Base-by-base conservation (phyloP, 768 basidiomycete genomes). In the Lactarius deliciosus region DNA sequence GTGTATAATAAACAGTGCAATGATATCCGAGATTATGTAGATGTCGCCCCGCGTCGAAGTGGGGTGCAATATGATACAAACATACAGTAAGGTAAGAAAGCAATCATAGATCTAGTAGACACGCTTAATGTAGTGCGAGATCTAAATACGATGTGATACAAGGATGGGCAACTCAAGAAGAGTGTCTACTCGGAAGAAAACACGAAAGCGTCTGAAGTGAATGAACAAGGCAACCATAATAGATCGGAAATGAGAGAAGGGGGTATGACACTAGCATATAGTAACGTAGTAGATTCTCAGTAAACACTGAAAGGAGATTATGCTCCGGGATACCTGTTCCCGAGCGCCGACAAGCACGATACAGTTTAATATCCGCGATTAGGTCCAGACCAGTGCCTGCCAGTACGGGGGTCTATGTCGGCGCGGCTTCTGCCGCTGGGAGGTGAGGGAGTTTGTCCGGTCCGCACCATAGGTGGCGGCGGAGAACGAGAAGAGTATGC, bases 361-460 rank as follows among this genome's bases (percentile, higher is more conserved):
- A 63, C 32, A 30, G 69, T 55, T 70, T 69, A 71, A 65, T 69
- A 67, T 64, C 65, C 59, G 63, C 59, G 60, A 30, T 59, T 8
- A 38, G 25, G 60, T 13, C 69, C 57, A 65, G 60, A 13, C 69
- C 50, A 63, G 38, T 41, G 36, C 61, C 58, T 25, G 43, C 43
- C 43, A 8, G 43, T 62, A 47, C 65, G 63, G 53, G 68, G 63
- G n/a, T 63, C 70, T 30, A 57, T 57, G 56, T 55, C 34, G 57
- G 56, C 43, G 40, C 64, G 64, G 58, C 15, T 28, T 61, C 65
- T 58, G 45, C 68, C 57, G 43, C 64, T n/a, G 53, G 68, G 63
- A 15, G 70, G 70, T 3, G 70, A 63, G 34, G 70, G 68, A 2
- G 70, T 59, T 45, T 59, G 62, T 5, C 41, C 60, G 32, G 69